These are phyloP conservation scores for Chenopodium album DNA, from an alignment of 148 eudicot genomes.

Conservation along the genomic window DNA sequence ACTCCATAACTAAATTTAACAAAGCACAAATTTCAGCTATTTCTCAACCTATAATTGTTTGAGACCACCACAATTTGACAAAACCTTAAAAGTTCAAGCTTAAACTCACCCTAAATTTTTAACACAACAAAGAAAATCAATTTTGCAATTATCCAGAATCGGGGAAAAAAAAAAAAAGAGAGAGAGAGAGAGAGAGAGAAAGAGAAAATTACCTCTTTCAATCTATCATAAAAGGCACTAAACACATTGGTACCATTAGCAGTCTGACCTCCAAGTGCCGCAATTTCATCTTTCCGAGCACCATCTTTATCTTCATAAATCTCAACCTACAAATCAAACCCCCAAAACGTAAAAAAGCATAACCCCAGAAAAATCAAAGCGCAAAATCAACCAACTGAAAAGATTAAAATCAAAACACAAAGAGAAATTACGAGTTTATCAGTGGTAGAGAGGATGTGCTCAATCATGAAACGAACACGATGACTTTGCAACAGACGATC, in stretches of 20 bases:
- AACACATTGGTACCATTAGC: slow-evolving; percentile 83
- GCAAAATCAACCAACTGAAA: background rate
- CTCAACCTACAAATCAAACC: slow-evolving; percentile 51
- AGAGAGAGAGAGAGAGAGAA: background rate
- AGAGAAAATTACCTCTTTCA: slow-evolving; percentile 65
- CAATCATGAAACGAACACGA: slow-evolving; percentile 86
- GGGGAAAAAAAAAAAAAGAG: no score
- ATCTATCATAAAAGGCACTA: slow-evolving; percentile 89
- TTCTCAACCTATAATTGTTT: background rate
- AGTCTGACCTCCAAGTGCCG: slow-evolving; percentile 93
- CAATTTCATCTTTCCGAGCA: slow-evolving; percentile 97
- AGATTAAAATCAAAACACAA: background rate
- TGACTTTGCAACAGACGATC: slow-evolving; percentile 85
- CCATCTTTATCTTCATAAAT: slow-evolving; percentile 79
- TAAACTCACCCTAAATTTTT: background rate
- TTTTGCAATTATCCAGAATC: background rate
- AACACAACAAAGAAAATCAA: background rate
- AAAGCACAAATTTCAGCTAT: background rate
- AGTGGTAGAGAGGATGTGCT: slow-evolving; percentile 62
- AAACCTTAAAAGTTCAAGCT: background rate
- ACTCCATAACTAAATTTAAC: no score
- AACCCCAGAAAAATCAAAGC: background rate
- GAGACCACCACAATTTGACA: background rate
- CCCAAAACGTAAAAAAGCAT: background rate
- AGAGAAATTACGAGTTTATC: slow-evolving; percentile 59